Evolutionary conservation across 2,329 filamentous ascomycete genomes (phyloP).

Genomic region (Aspergillus costaricaensis): DNA sequence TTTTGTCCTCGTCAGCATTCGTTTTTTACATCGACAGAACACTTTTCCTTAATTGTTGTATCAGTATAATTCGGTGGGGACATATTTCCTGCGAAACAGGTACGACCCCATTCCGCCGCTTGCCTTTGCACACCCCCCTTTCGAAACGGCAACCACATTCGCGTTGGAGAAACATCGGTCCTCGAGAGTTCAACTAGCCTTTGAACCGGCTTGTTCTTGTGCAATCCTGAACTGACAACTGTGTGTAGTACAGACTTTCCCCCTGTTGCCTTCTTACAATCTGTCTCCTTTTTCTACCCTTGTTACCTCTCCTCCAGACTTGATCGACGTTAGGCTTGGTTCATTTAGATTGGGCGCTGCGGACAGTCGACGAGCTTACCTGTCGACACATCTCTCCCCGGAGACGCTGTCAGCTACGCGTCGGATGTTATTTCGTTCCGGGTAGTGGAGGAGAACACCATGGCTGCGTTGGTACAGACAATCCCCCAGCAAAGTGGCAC

Average conservation of each 20-base stretch:
- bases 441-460: slow-evolving; percentile 51
- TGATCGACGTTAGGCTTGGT: slow-evolving; percentile 20
- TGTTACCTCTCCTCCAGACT: slow-evolving; percentile 12
- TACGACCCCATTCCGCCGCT: slow-evolving; percentile 17
- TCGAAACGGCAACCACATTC: slow-evolving; percentile 9
- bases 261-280: slow-evolving; percentile 22
- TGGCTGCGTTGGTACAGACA: slow-evolving; percentile 83
- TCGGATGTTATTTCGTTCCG: slow-evolving; percentile 22
- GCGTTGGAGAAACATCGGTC: slow-evolving; percentile 11
- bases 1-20: slow-evolving; percentile 27
- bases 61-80: slow-evolving; percentile 33
- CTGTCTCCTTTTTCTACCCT: slow-evolving; percentile 14
- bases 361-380: slow-evolving; percentile 12
- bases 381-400: slow-evolving; percentile 13
- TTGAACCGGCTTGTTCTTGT: slow-evolving; percentile 18
- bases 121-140: slow-evolving; percentile 11
- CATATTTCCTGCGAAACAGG: slow-evolving; percentile 33
- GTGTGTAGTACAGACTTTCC: slow-evolving; percentile 25
- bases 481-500: slow-evolving; percentile 75
- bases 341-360: slow-evolving; percentile 9
- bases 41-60: slow-evolving; percentile 33
- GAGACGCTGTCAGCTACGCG: slow-evolving; percentile 25
- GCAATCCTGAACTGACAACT: slow-evolving; percentile 30
- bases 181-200: slow-evolving; percentile 15
- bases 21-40: slow-evolving; percentile 24